Base-by-base conservation (phyloP, 768 basidiomycete genomes). In the Hebeloma cylindrosporum region DNA sequence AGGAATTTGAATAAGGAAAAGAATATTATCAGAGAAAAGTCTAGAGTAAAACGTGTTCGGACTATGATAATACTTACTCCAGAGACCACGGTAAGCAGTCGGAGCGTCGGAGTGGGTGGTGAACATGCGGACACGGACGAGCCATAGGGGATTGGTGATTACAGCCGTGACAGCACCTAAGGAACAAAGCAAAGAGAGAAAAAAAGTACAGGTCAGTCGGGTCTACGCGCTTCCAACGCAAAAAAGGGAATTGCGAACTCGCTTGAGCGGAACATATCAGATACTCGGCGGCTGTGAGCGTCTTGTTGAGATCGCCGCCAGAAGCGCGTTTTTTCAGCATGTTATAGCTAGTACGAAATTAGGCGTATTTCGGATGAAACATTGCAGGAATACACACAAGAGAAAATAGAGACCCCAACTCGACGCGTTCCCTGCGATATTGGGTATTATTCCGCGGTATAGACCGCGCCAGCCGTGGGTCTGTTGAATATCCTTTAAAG, bases 381-480 rank as follows among this genome's bases (percentile, higher is more conserved):
- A 27, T 53, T 13, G 32, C 58, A 32, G 22, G 30, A 39, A 50
- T 2, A 78, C 92, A 67, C 62, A 97, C 96, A 96, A 95, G 51
- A 95, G 78, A 68, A 99, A 99, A 67, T 99, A 99, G 18, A 97
- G 67, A 0, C 96, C 96, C 96, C 96, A 99, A 57, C 92, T 94
- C 6, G 86, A 83, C 14, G 94, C 93, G 53, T 97, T 97, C 9
- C 95, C 96, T 0, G 90, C 89, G 48, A 97, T 77, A 64, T 98
- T 99, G 2, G 93, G 82, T 0, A 81, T 78, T 23, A 98, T 72
- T 11, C 96, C 96, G 42, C 95, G 78, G 63, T 98, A 98, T 37
- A 98, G 69, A 0, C 94, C 95, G 48, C 66, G 75, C 80, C 82
- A 87, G 4, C 96, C 95, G 45, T 88, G 79, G 27, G 74, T 69